phyloP scores from a whole-genome alignment of 1,284 basidiomycete species.

The Coniferiporia weirii region DNA sequence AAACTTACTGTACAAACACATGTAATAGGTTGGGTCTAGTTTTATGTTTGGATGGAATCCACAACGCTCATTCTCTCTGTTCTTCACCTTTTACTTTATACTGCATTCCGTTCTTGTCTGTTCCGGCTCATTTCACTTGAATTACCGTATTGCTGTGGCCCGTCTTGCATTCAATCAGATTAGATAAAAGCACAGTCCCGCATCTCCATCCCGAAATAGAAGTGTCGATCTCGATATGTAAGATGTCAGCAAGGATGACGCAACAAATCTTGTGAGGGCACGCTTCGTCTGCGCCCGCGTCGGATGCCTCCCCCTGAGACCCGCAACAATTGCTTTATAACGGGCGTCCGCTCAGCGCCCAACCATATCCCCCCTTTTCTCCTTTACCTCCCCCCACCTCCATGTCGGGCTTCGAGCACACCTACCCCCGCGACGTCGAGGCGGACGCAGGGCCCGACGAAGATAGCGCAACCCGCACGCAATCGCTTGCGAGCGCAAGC shows the following conservation, averaged over 20 bases:
- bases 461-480: not conserved
- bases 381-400: not conserved
- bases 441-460: not conserved
- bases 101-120: not conserved
- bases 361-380: not conserved
- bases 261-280: too few relatives aligned
- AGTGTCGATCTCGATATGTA: too few relatives aligned
- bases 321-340: too few relatives aligned
- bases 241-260: too few relatives aligned
- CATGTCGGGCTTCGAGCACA: not conserved
- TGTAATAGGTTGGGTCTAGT: conserved; percentile 19
- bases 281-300: too few relatives aligned
- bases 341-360: not conserved
- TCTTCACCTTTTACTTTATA: not conserved
- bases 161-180: too few relatives aligned
- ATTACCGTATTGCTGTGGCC: not conserved
- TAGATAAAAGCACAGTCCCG: too few relatives aligned
- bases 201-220: too few relatives aligned
- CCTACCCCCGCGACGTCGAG: not conserved
- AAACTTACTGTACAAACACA: conserved; percentile 1
- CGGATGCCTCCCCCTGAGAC: too few relatives aligned
- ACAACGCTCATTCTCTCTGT: not conserved
- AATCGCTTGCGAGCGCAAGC: not conserved
- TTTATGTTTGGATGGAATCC: not conserved
- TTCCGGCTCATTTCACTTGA: not conserved